Evolutionary conservation across 2,329 filamentous ascomycete genomes (phyloP).

Genomic region (Sporothrix pseudoabietina): DNA sequence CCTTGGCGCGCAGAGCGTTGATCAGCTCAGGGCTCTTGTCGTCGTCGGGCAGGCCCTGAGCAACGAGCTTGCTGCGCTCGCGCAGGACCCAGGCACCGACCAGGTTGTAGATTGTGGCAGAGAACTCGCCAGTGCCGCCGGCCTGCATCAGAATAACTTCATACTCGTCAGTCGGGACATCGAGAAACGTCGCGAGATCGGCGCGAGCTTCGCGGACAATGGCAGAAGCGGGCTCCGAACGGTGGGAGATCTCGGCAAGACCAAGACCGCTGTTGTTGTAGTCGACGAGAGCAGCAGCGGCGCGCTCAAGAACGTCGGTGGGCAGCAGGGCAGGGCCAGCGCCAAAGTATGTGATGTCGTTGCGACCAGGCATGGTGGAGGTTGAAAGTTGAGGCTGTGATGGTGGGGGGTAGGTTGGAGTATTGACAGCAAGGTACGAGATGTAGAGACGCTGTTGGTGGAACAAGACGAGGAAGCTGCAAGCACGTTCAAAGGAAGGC

Average conservation of each 20-base stretch:
- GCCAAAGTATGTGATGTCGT: constrained; percentile 61
- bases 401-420: not conserved
- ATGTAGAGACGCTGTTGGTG: not conserved
- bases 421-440: not conserved
- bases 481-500: not conserved
- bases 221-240: constrained; percentile 73
- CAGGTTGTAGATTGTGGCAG: constrained; percentile 80
- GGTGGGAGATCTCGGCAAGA: constrained; percentile 87
- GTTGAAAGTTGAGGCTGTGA: not conserved
- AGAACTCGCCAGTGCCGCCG: constrained; percentile 84
- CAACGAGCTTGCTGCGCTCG: constrained; percentile 60
- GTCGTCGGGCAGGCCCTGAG: constrained; percentile 48
- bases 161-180: constrained; percentile 74
- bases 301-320: constrained; percentile 75
- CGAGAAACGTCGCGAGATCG: constrained; percentile 71
- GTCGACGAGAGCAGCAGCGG: constrained; percentile 76
- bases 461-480: no score
- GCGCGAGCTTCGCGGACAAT: constrained; percentile 80
- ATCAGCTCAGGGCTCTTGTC: constrained; percentile 37
- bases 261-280: constrained; percentile 80
- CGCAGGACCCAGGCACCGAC: constrained; percentile 79
- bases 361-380: constrained; percentile 31
- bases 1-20: constrained; percentile 53
- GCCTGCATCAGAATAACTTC: constrained; percentile 87
- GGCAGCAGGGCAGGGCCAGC: constrained; percentile 88